Evolutionary conservation across 148 eudicot species (phyloP), one percentile per base, ranked within the genome.

Genomic region (Rhododendron henanense): DNA sequence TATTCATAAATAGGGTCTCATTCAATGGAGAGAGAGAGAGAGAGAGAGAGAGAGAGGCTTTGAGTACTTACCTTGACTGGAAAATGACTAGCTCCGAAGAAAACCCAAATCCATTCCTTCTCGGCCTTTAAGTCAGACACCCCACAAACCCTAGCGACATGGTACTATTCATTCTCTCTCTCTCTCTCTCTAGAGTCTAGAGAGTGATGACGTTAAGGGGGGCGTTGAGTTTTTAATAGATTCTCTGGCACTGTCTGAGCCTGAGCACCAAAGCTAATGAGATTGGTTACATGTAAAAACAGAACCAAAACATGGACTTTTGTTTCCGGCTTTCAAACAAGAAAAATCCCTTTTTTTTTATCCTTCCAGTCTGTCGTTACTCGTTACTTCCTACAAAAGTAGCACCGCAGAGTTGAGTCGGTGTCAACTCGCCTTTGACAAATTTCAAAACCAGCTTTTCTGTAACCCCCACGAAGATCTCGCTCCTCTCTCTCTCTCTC

Each of bases 171-270:
- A 44, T n/a, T 76, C 82, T 83, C 78, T 78, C 88, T 86, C 84
- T 86, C 0, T 39, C 78, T 85, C 41, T 18, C 57, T 59, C 57
- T 57, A 83, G 71, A 4, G 65, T 44, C 10, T 77, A 77, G 25
- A 39, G 4, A 65, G 76, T 28, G 33, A 67, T 39, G 80, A 77
- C 80, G 85, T 8, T 78, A 23, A 25, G 28, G 15, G 75, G 84
- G 18, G 88, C 82, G 87, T 86, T 87, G 88, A 86, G 85, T 88
- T 85, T 71, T 89, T 73, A 77, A 80, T 83, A 88, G 85, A 78
- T 84, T 84, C 85, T 87, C 87, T 88, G 83, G 84, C 83, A 61
- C 69, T 75, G 83, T 81, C 82, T 83, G 55, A 79, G 77, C 71
- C 82, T 83, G 55, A 85, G 61, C 37, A 53, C 18, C 76, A 84